Evolutionary conservation across 2,329 filamentous ascomycete genomes (phyloP), one percentile per base, ranked within the genome.

Genomic region (Fusarium fujikuroi): DNA sequence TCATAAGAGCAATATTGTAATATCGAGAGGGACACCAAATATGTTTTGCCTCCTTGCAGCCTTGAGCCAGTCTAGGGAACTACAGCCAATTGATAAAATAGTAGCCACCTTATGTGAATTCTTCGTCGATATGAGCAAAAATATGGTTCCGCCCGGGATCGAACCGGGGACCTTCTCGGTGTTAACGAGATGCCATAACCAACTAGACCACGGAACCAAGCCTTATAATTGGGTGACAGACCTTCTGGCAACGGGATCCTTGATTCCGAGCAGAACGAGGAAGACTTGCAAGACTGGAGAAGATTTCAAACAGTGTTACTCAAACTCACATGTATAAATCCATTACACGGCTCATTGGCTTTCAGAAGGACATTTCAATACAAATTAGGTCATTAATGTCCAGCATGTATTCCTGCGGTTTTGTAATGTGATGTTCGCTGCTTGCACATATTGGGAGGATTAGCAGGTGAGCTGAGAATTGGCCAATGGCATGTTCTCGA

Each of bases 231-330:
- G 21, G 37, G 19, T 15, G 5, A 1, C 2, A 6, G 3, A 19
- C 1, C 0, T 4, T 18, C 0, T 4, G 10, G 18, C 23, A 39
- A 28, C 14, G 3, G 1, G 0, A 7, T n/a, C 15, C 9, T 39
- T 54, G 19, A n/a, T 7, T 21, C 3, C 2, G 19, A 18, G 2
- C 10, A 5, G 5, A 7, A 5, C 1, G 14, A n/a, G 23, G 3
- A 12, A n/a, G 19, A 12, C 10, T 39, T 12, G 14, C 34, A 1
- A n/a, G 5, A 18, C 15, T n/a, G 10, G 9, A n/a, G 18, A 28
- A 12, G 18, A 1, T 3, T 28, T 7, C 2, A 1, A 12, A n/a
- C 14, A 19, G 15, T 12, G 2, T 14, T 18, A 9, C 10, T 16
- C 9, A 3, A 9, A 16, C 19, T 15, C 12, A 5, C 19, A 7